Evolutionary conservation across 2,329 filamentous ascomycete species (phyloP).

Genomic region (Xylaria multiplex): DNA sequence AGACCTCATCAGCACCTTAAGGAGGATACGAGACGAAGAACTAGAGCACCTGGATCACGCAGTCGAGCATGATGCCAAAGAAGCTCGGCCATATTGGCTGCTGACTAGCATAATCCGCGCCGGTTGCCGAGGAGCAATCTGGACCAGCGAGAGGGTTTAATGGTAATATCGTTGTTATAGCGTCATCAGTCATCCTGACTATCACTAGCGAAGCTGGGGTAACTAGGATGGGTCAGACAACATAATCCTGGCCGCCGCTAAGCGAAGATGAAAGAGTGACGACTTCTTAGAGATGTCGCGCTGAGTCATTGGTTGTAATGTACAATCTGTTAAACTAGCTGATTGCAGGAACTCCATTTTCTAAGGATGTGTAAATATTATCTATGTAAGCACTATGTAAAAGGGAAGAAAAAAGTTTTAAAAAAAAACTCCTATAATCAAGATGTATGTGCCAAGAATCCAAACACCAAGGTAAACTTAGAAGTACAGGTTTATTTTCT

Average conservation of each 20-base stretch:
- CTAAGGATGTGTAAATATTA: too few relatives aligned
- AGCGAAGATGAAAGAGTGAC: conserved; percentile 1
- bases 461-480: not conserved
- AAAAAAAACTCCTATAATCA: not conserved
- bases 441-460: not conserved
- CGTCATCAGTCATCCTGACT: not conserved
- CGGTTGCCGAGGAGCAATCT: conserved; percentile 93
- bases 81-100: conserved; percentile 88
- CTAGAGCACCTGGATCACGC: conserved; percentile 96
- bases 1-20: conserved; percentile 76
- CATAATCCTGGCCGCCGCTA: not conserved
- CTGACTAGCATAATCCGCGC: conserved; percentile 86
- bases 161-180: not conserved
- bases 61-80: conserved; percentile 89
- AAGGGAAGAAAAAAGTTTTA: not conserved
- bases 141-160: conserved; percentile 81
- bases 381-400: not conserved
- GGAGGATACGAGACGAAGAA: conserved; percentile 92
- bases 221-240: not conserved
- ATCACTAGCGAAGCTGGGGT: not conserved
- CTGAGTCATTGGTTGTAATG: not conserved
- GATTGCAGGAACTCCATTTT: not conserved
- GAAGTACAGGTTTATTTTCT: not conserved
- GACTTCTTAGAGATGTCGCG: not conserved
- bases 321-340: too few relatives aligned